Evolutionary conservation across 768 basidiomycete species (phyloP), one percentile per base, ranked within the genome.

Genomic region (Cystobasidium ongulense): DNA sequence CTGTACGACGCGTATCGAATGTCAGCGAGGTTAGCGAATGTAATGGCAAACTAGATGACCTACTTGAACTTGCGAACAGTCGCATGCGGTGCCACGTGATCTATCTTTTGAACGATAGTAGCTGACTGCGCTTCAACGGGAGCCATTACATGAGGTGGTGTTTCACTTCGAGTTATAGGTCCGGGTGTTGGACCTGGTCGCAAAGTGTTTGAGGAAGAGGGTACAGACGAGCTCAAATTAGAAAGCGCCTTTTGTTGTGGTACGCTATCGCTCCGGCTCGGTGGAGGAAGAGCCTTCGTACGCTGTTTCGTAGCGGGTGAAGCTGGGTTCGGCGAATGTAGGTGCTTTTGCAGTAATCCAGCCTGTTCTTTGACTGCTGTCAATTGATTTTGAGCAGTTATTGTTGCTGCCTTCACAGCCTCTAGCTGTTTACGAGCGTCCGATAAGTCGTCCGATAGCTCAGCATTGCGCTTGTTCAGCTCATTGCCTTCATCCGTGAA

Each of bases 401-500:
- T 73, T 21, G 80, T 38, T 33, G 74, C 76, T 73, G 81, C 80
- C 75, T 82, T 77, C 67, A 81, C 63, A 25, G 76, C 64, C 63
- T 96, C 94, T 78, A 90, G 85, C 74, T 90, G 88, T 39, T 90
- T 87, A 11, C 87, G 82, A 75, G 94, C 90, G 36, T 91, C 89
- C 3, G 88, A 85, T 76, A 90, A 90, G 53, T 97, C 86, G 80
- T 92, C 90, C 0, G 90, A 89, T 5, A 99, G 85, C 80, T 94
- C 91, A 78, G 94, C 92, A 82, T 98, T 98, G 61, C 92, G 87
- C 5, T 88, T 88, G 80, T 91, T 92, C 63, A 99, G 85, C 25
- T 88, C 88, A 0, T 92, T 89, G 0, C 92, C 90, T 82, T 99
- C 96, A 78, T 95, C 94, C 46, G 94, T 82, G 81, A 90, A 89